Conservation (phyloP, 2,329 filamentous ascomycete species). For the Penicillium crustosum region DNA sequence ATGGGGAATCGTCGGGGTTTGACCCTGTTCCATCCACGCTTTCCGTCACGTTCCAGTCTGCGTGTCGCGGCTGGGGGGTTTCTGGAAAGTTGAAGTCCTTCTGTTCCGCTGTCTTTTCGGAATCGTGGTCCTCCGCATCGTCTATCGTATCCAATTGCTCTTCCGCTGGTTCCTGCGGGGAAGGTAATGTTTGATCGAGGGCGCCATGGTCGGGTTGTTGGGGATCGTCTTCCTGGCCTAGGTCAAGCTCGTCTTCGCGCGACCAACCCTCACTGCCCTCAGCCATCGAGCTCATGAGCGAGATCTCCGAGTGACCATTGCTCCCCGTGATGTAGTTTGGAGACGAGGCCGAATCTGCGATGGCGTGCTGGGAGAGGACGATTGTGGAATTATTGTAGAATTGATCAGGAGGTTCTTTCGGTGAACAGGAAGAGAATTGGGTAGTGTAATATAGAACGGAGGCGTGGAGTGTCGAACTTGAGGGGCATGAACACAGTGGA, state of each 20-base stretch:
- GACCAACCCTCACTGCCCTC: conserved; percentile 62
- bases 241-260: conserved; percentile 55
- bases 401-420: neutral
- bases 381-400: neutral
- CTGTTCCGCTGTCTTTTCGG: conserved; percentile 20
- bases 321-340: conserved; percentile 37
- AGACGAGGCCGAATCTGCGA: conserved; percentile 10
- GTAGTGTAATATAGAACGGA: neutral
- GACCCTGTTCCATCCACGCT: conserved; percentile 69
- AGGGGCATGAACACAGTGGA: conserved; percentile 11
- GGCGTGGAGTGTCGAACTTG: conserved; percentile 4
- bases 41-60: conserved; percentile 22
- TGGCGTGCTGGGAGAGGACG: neutral
- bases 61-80: conserved; percentile 25
- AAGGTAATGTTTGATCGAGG: conserved; percentile 20
- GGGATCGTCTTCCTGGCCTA: conserved; percentile 43
- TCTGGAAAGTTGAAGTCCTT: conserved; percentile 22
- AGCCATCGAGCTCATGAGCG: conserved; percentile 69
- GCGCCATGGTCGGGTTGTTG: conserved; percentile 31
- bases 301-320: conserved; percentile 53
- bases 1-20: conserved; percentile 79
- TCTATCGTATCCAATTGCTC: conserved; percentile 30
- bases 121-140: conserved; percentile 25
- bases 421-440: neutral
- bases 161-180: conserved; percentile 20